A percentile compares a stretch with the other conserved stretches of the same genome.
Conservation (phyloP, 176 grass and related monocot genomes). For the Triticum monococcum region DNA sequence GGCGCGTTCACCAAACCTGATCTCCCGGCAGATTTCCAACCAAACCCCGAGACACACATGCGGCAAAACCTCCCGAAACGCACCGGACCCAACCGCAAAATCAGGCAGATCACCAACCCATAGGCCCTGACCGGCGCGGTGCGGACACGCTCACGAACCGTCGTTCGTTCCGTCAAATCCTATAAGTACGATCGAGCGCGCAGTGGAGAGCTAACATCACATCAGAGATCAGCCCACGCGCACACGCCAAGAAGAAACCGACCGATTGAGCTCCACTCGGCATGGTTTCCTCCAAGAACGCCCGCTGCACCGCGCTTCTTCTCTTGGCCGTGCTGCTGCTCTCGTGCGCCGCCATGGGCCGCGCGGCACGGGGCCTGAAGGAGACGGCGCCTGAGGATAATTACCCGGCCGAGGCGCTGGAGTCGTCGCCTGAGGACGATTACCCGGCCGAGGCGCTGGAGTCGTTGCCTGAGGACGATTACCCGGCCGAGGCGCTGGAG, state of each 20-base stretch:
- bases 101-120: slow-evolving; percentile 12
- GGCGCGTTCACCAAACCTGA: background rate
- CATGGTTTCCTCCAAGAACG: slow-evolving; percentile 29
- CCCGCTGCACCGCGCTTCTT: background rate
- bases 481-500: slow-evolving; percentile 1
- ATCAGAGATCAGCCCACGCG: background rate
- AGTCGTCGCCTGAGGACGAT: no score
- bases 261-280: background rate
- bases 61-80: background rate
- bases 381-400: background rate
- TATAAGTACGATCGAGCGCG: background rate
- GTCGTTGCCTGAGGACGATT: slow-evolving; percentile 11
- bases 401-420: no score
- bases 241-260: background rate
- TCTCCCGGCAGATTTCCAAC: background rate
- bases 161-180: background rate
- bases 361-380: slow-evolving; percentile 21
- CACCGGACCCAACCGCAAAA: background rate
- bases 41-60: background rate
- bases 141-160: background rate
- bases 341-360: slow-evolving; percentile 22
- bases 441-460: background rate
- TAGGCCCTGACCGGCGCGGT: background rate
- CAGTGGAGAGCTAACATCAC: background rate
- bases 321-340: slow-evolving; percentile 31